Base-by-base conservation (phyloP, 2,329 filamentous ascomycete genomes). In the Trichoderma breve region DNA sequence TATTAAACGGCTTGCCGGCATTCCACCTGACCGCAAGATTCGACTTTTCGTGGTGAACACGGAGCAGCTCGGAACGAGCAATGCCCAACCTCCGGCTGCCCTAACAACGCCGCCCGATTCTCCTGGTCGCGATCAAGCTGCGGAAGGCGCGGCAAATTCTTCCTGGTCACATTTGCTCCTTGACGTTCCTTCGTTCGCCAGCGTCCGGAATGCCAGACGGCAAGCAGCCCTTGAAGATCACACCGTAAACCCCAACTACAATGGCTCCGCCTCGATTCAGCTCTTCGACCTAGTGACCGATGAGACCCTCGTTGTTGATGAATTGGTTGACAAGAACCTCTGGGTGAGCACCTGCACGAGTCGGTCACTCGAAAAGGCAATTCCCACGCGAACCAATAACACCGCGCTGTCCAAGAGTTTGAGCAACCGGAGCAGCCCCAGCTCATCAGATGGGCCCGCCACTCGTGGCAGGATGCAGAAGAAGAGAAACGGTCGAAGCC, bases 221-320 rank as follows among this genome's bases (percentile, higher is more conserved):
- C 47, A 72, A 30, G 73, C 79, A 15, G 62, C 73, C 1, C 73
- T 82, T 36, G 71, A 80, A 55, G 95, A 98, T 79, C 85, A 91
- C 62, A 96, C 93, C 0, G 83, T 83, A 71, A 91, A 97, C 76
- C 76, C 84, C 3, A 94, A 94, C 43, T 95, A 93, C 81, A 97
- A 97, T 75, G 94, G 94, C 15, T 87, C 83, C 26, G 86, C 89
- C 73, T 89, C 88, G 2, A 82, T 98, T 62, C 87, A 88, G 55
- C 83, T 89, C 69, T 87, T 90, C 64, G 90, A 91, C 2, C 84
- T 98, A 26, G 88, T 86, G n/a, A 88, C 89, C 36, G 91, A 93
- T 73, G 90, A 93, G 77, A 89, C 91, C 4, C 86, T 98, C 64
- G 89, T 97, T n/a, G 83, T 98, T 6, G 95, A 98, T 79, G 94